These are phyloP conservation scores for Rauvolfia tetraphylla DNA, from an alignment of 257 asterid species.

Conservation along the genomic window DNA sequence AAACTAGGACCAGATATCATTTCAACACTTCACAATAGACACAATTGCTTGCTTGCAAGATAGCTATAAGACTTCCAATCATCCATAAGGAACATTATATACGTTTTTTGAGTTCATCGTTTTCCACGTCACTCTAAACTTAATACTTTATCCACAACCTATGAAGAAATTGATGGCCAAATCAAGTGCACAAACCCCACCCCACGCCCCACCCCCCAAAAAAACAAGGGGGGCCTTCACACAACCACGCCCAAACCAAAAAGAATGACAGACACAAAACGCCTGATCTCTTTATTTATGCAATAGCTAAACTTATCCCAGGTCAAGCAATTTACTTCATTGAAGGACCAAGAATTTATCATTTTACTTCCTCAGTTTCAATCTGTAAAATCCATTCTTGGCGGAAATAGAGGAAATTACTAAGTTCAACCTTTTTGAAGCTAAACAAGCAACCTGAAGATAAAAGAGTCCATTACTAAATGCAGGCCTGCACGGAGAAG, in stretches of 20 bases:
- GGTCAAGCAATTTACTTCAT: neutral
- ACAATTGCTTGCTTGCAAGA: neutral
- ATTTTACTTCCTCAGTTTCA: neutral
- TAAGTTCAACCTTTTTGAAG: neutral
- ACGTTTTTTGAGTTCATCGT: neutral
- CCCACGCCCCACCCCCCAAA: too few relatives aligned
- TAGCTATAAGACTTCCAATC: neutral
- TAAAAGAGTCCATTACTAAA: neutral
- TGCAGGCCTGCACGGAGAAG: neutral
- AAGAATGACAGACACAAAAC: neutral
- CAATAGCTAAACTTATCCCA: neutral
- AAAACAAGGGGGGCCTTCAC: too few relatives aligned
- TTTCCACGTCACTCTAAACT: neutral
- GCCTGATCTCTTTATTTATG: neutral
- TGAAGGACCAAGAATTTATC: neutral
- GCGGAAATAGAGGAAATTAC: neutral
- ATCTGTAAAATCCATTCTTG: neutral
- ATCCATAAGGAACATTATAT: neutral
- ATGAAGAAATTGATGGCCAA: neutral
- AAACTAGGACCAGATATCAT: neutral
- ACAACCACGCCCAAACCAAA: neutral
- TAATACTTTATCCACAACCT: neutral
- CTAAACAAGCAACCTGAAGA: neutral
- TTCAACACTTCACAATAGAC: neutral
- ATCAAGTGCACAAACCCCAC: neutral